These are phyloP conservation scores for Rhynchosporium secalis DNA, from an alignment of 2,329 filamentous ascomycete species.

Conservation along the genomic window DNA sequence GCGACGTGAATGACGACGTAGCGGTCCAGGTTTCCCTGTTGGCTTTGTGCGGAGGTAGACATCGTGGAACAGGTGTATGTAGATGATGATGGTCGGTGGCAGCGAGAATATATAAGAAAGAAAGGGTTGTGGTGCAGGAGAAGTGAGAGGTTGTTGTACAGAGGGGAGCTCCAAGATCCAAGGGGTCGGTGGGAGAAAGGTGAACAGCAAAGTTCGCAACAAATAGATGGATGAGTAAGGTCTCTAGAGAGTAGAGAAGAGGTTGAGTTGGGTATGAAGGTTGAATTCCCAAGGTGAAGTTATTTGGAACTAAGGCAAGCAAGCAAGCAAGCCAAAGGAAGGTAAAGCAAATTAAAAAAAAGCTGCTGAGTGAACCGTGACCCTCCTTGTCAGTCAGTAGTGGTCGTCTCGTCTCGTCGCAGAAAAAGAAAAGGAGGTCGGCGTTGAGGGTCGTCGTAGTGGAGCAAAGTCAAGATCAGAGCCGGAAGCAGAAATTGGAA, in stretches of 20 bases:
- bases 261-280: constrained; percentile 13
- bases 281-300: constrained; percentile 10
- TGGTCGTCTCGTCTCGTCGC: neutral
- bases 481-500: constrained; percentile 16
- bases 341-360: too few relatives aligned
- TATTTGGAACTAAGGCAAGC: constrained; percentile 1
- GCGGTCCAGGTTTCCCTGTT: constrained; percentile 79
- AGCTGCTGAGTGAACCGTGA: neutral
- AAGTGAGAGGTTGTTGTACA: constrained; percentile 47
- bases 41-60: constrained; percentile 51
- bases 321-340: neutral
- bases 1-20: constrained; percentile 98
- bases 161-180: constrained; percentile 21
- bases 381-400: constrained; percentile 11
- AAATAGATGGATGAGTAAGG: constrained; percentile 18
- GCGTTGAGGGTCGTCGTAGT: neutral
- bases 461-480: neutral
- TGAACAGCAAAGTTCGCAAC: constrained; percentile 35
- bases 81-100: constrained; percentile 43
- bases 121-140: constrained; percentile 53
- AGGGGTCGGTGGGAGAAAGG: constrained; percentile 14
- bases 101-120: constrained; percentile 66
- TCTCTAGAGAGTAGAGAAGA: constrained; percentile 18
- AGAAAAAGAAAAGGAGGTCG: constrained; percentile 6
- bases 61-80: constrained; percentile 49